Percentiles rank a stretch among this genome's conserved stretches.
Conservation (phyloP, 2,329 filamentous ascomycete genomes). For the Zymoseptoria passerinii region DNA sequence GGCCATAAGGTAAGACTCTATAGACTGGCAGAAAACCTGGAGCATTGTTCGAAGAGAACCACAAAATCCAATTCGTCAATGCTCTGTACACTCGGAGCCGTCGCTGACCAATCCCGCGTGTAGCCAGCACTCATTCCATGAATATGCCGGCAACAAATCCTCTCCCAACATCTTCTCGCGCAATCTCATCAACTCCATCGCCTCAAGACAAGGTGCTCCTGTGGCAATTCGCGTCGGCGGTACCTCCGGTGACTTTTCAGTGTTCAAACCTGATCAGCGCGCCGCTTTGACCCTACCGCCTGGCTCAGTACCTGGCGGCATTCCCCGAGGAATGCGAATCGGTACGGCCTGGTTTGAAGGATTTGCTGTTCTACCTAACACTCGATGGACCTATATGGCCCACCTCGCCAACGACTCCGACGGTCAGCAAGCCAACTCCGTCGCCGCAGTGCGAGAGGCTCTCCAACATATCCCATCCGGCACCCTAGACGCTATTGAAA, state of each 20-base stretch:
- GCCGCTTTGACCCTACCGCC: constrained; percentile 1
- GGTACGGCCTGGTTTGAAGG: constrained; percentile 12
- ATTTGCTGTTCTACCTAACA: constrained; percentile 5
- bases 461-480: constrained; percentile 7
- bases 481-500: constrained; percentile 10
- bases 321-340: constrained; percentile 8
- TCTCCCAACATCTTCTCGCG: constrained; percentile 9
- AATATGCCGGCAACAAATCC: constrained; percentile 11
- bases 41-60: background rate
- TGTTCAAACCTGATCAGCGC: constrained; percentile 3
- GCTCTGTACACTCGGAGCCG: background rate
- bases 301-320: background rate
- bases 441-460: constrained; percentile 5
- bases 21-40: background rate
- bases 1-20: background rate
- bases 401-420: constrained; percentile 7
- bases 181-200: constrained; percentile 7
- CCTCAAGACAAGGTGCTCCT: constrained; percentile 3
- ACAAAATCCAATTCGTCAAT: background rate
- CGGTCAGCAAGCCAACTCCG: constrained; percentile 4
- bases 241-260: constrained; percentile 9
- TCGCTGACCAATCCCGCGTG: background rate
- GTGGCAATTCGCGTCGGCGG: constrained; percentile 12
- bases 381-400: constrained; percentile 8
- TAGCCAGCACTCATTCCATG: constrained; percentile 7